Percentiles rank a stretch among this genome's conserved stretches.
Conservation (phyloP, 2,329 filamentous ascomycete genomes). For the Spiromastix sp. region DNA sequence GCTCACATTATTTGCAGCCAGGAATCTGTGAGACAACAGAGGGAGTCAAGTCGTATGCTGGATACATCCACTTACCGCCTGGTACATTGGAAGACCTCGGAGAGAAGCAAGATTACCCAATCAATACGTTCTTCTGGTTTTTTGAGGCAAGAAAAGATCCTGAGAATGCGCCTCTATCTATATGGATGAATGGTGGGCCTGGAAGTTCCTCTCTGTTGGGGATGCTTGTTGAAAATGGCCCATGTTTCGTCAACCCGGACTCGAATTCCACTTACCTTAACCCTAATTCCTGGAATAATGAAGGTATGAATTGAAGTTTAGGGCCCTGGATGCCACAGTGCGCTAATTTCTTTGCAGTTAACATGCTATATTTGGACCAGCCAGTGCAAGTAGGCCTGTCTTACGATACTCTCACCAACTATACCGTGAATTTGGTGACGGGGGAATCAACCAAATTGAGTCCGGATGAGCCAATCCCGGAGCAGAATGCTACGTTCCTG, state of each 20-base stretch:
- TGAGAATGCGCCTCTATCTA: constrained; percentile 44
- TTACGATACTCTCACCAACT: constrained; percentile 9
- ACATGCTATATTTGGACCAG: constrained; percentile 62
- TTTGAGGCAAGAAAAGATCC: constrained; percentile 47
- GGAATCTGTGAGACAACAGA: constrained; percentile 48
- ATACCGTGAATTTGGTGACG: constrained; percentile 17
- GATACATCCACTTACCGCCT: constrained; percentile 48
- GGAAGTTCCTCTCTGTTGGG: constrained; percentile 50
- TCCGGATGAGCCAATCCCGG: constrained; percentile 1
- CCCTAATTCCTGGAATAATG: constrained; percentile 53
- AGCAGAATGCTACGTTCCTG: constrained; percentile 4
- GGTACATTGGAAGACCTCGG: constrained; percentile 29
- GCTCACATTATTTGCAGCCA: constrained; percentile 19
- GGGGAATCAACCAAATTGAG: constrained; percentile 1
- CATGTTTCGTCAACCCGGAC: constrained; percentile 43
- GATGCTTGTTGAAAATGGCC: constrained; percentile 41
- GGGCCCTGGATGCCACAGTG: no score
- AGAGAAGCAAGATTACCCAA: constrained; percentile 41
- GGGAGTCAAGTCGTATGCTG: constrained; percentile 47
- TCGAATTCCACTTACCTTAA: constrained; percentile 44
- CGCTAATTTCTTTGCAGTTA: no score
- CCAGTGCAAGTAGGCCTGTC: constrained; percentile 51
- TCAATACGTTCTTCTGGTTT: constrained; percentile 59
- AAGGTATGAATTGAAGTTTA: constrained; percentile 47
- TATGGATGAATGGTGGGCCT: constrained; percentile 55